Percentiles rank a stretch among this genome's conserved stretches.
These are phyloP conservation scores for Acer campestre DNA, from an alignment of 345 rosid genomes.

Conservation along the genomic window DNA sequence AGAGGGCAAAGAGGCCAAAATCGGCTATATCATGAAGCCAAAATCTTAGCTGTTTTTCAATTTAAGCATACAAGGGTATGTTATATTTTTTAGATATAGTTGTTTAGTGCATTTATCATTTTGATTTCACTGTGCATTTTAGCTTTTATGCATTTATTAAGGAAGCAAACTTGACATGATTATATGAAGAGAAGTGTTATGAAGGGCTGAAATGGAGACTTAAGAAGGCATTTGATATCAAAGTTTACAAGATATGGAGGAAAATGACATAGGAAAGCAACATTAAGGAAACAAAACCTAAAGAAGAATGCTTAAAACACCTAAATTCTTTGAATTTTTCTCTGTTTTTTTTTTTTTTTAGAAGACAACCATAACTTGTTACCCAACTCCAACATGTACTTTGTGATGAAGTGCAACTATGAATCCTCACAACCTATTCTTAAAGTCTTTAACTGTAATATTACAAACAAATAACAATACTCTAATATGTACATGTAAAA, in stretches of 20 bases:
- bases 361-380: not conserved
- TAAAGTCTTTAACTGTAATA: not conserved
- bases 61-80: slow-evolving; percentile 78
- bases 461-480: not conserved
- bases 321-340: not conserved
- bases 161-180: too few species aligned
- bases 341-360: not conserved
- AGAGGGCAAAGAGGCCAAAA: slow-evolving; percentile 46
- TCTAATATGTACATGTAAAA: not conserved
- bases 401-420: not conserved
- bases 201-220: too few species aligned
- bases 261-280: not conserved
- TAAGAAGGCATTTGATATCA: not conserved
- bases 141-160: too few species aligned
- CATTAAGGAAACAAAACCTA: not conserved
- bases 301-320: not conserved
- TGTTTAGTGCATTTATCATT: not conserved
- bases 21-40: slow-evolving; percentile 26
- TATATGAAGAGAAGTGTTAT: too few species aligned
- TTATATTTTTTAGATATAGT: not conserved
- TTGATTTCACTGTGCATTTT: not conserved
- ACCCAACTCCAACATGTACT: not conserved
- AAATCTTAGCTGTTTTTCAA: slow-evolving; percentile 63
- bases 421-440: not conserved
- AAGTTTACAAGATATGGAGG: too few species aligned